A percentile compares a stretch with the other conserved stretches of the same genome.
Evolutionary conservation across 129 eudicot species (phyloP).

Genomic region (Smallanthus sonchifolius): DNA sequence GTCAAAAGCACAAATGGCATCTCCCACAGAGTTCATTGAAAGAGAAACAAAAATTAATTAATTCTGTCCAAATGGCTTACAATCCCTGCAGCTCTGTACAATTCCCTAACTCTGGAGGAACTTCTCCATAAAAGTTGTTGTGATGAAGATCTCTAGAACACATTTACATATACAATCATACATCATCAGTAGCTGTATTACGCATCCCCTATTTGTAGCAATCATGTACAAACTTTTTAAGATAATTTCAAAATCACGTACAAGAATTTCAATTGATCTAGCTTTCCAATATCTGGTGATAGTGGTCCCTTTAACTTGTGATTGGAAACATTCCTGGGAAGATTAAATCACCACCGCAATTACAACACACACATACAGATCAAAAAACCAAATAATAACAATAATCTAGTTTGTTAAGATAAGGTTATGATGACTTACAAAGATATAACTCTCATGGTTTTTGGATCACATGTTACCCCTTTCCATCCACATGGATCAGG

Average conservation of each 20-base stretch:
- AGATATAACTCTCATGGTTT: constrained; percentile 76
- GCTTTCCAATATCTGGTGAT: constrained; percentile 88
- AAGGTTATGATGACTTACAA: constrained; percentile 53
- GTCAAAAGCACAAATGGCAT: constrained; percentile 6
- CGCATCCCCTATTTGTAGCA: constrained; percentile 3
- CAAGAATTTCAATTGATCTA: constrained; percentile 53
- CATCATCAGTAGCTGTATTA: constrained; percentile 29
- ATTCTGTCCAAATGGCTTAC: constrained; percentile 45
- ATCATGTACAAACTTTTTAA: constrained; percentile 4
- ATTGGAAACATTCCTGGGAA: constrained; percentile 70
- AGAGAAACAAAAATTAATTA: background rate
- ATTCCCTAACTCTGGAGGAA: constrained; percentile 93
- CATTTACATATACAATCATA: constrained; percentile 13
- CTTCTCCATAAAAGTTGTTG: constrained; percentile 79
- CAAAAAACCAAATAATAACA: background rate
- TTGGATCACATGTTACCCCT: constrained; percentile 81
- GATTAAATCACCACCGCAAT: constrained; percentile 10
- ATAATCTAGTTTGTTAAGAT: background rate
- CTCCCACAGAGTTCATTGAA: constrained; percentile 8
- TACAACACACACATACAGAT: constrained; percentile 9
- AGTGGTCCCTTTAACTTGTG: constrained; percentile 87
- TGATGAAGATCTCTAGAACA: constrained; percentile 77
- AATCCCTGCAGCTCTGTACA: constrained; percentile 74
- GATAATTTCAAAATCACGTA: constrained; percentile 12
- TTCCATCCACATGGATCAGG: constrained; percentile 95